phyloP scores from a whole-genome alignment of 1,139 yeast species.

The Hemisphaericaspora subhashii region DNA sequence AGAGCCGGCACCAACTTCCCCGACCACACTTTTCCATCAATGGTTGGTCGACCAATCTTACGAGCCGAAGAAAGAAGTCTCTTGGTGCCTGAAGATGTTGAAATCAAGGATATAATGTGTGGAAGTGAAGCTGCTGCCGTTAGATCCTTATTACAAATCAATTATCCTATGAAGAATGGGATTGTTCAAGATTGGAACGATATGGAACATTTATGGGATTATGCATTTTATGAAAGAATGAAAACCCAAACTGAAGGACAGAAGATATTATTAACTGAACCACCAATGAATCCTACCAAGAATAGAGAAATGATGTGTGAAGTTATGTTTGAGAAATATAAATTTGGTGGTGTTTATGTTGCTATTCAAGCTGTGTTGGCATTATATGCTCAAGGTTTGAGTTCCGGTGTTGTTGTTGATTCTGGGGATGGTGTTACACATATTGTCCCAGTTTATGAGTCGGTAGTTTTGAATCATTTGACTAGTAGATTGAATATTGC shows the following conservation, averaged over 20 bases:
- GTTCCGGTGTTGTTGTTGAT: constrained; percentile 98
- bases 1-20: constrained; percentile 98
- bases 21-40: constrained; percentile 96
- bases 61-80: constrained; percentile 90
- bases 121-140: constrained; percentile 95
- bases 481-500: constrained; percentile 95
- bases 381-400: constrained; percentile 92
- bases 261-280: constrained; percentile 88
- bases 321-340: constrained; percentile 95
- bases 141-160: constrained; percentile 83
- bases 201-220: constrained; percentile 98
- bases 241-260: constrained; percentile 71
- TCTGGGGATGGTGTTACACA: constrained; percentile 91
- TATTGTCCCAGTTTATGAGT: constrained; percentile 96
- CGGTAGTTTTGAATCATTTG: constrained; percentile 90
- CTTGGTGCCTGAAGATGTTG: constrained; percentile 56
- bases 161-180: constrained; percentile 99
- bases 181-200: constrained; percentile 98
- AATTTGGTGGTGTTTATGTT: constrained; percentile 94
- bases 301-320: constrained; percentile 95
- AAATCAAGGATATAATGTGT: constrained; percentile 92
- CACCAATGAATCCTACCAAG: constrained; percentile 95
- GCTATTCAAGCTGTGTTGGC: constrained; percentile 98
- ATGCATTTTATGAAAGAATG: constrained; percentile 91
- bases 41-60: constrained; percentile 95